Percentiles rank a stretch among this genome's conserved stretches.
Conservation (phyloP, 2,329 filamentous ascomycete species). For the Paracoccidioides brasiliensis region DNA sequence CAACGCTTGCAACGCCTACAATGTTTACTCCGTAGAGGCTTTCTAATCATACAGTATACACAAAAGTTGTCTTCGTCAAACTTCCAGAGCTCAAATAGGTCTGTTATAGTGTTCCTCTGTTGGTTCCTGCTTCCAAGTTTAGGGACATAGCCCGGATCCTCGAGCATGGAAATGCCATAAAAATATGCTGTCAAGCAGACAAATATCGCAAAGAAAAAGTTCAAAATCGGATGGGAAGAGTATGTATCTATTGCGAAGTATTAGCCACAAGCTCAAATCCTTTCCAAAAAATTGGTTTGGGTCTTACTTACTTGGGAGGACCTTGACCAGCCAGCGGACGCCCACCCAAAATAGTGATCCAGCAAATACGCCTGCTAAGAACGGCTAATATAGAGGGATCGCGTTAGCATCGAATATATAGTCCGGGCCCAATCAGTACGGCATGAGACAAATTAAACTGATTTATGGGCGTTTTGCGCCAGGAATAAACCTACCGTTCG, state of each 20-base stretch:
- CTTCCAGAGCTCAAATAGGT: slow-evolving; percentile 70
- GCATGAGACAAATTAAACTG: not conserved
- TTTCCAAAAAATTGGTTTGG: slow-evolving; percentile 1
- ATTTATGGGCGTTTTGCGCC: not conserved
- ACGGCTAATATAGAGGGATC: slow-evolving; percentile 46
- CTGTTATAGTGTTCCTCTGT: slow-evolving; percentile 78
- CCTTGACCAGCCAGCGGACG: slow-evolving; percentile 57
- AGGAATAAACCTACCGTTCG: slow-evolving; percentile 53
- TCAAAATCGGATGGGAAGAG: slow-evolving; percentile 55
- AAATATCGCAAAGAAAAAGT: slow-evolving; percentile 56
- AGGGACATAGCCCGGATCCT: slow-evolving; percentile 85
- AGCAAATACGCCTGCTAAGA: slow-evolving; percentile 86
- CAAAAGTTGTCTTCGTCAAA: slow-evolving; percentile 95
- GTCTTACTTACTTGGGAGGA: slow-evolving; percentile 58
- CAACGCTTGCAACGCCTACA: slow-evolving; percentile 84
- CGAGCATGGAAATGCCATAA: slow-evolving; percentile 71
- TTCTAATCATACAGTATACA: slow-evolving; percentile 84
- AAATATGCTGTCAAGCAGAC: slow-evolving; percentile 66
- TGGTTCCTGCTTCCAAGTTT: slow-evolving; percentile 80
- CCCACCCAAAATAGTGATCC: slow-evolving; percentile 72
- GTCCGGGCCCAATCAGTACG: slow-evolving; percentile 4
- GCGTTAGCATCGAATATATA: slow-evolving; percentile 11
- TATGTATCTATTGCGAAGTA: slow-evolving; percentile 39
- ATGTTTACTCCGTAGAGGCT: slow-evolving; percentile 87
- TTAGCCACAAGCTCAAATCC: not conserved